Conservation (phyloP, 1,139 yeast genomes). For the Debaryomyces subglobosus region DNA sequence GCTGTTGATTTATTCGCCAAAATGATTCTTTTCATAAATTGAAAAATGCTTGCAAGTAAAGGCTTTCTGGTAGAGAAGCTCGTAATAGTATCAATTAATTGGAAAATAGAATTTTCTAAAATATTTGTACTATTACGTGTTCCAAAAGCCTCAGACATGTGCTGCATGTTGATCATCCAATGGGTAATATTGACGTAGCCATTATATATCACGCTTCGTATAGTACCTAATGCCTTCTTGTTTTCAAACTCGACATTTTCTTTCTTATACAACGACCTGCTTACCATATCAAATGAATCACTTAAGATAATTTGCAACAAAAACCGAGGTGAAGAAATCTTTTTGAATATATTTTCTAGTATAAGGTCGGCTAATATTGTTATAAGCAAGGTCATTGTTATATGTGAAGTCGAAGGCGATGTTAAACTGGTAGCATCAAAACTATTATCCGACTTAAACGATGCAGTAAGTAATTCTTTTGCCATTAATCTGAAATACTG, state of each 20-base stretch:
- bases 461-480: constrained; percentile 23
- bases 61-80: constrained; percentile 35
- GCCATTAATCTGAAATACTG: constrained; percentile 31
- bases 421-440: constrained; percentile 12
- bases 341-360: constrained; percentile 29
- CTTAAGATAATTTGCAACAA: constrained; percentile 22
- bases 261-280: neutral
- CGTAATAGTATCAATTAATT: constrained; percentile 31
- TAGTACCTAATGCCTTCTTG: neutral
- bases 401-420: constrained; percentile 29
- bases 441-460: constrained; percentile 17
- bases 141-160: neutral
- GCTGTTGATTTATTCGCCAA: constrained; percentile 17
- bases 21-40: constrained; percentile 16
- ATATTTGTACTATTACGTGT: neutral
- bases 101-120: constrained; percentile 23
- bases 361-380: constrained; percentile 40
- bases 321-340: constrained; percentile 35
- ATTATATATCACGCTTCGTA: neutral
- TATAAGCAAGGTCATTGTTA: constrained; percentile 31
- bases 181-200: neutral
- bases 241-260: neutral
- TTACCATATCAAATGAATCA: constrained; percentile 2
- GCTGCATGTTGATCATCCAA: neutral
- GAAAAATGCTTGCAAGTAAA: constrained; percentile 22